Percentiles rank a stretch among this genome's conserved stretches.
Conservation (phyloP, 1,139 yeast species). For the Blastobotrys illinoisensis region DNA sequence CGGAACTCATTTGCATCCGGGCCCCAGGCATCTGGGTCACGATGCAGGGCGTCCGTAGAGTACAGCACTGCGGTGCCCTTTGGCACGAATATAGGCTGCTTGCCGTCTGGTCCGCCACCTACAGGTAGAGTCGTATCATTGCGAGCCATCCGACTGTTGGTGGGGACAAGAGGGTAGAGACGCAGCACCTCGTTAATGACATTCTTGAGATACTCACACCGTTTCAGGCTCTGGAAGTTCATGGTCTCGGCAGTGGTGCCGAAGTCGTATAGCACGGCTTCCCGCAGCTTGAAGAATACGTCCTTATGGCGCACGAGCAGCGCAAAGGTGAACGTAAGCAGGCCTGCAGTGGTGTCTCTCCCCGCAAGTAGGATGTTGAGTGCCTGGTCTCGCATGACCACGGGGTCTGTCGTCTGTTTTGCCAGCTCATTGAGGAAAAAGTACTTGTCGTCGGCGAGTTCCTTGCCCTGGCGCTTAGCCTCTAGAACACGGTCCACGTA, state of each 20-base stretch:
- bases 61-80: slow-evolving; percentile 47
- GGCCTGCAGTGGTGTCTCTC: slow-evolving; percentile 49
- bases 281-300: slow-evolving; percentile 28
- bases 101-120: slow-evolving; percentile 40
- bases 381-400: slow-evolving; percentile 44
- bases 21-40: slow-evolving; percentile 42
- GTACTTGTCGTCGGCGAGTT: slow-evolving; percentile 14
- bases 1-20: slow-evolving; percentile 43
- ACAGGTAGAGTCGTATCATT: slow-evolving; percentile 29
- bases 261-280: slow-evolving; percentile 23
- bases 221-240: slow-evolving; percentile 49
- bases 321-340: slow-evolving; percentile 42
- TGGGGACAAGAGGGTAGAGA: slow-evolving; percentile 52
- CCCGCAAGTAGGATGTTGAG: slow-evolving; percentile 49
- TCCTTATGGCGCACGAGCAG: slow-evolving; percentile 45
- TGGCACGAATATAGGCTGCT: slow-evolving; percentile 40
- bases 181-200: slow-evolving; percentile 49
- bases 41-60: slow-evolving; percentile 41
- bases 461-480: slow-evolving; percentile 21
- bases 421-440: slow-evolving; percentile 40
- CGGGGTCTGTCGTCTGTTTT: slow-evolving; percentile 45
- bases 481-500: slow-evolving; percentile 28
- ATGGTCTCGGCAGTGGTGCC: slow-evolving; percentile 21
- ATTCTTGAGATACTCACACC: slow-evolving; percentile 44
- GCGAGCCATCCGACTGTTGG: slow-evolving; percentile 45